A percentile compares a stretch with the other conserved stretches of the same genome.
Evolutionary conservation across 2,329 filamentous ascomycete species (phyloP).

Genomic region (Pseudogymnoascus sp.): DNA sequence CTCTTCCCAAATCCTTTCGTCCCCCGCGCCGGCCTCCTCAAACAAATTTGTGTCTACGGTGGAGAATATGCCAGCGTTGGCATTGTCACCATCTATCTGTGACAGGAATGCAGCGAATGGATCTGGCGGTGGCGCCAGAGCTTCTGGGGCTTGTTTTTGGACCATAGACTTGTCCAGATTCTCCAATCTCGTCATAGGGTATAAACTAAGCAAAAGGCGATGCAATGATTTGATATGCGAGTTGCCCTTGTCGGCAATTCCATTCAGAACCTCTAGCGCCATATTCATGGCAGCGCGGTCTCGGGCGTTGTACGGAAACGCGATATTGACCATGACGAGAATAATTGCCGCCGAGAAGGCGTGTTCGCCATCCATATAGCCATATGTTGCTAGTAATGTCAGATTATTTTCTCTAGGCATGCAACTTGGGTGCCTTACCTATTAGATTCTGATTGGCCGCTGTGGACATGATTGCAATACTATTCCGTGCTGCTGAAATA

Average conservation of each 20-base stretch:
- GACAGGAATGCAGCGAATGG: not conserved
- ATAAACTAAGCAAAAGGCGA: constrained; percentile 31
- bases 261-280: constrained; percentile 37
- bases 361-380: constrained; percentile 50
- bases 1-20: constrained; percentile 34
- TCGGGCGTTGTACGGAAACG: constrained; percentile 38
- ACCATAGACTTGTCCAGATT: constrained; percentile 18
- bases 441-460: constrained; percentile 42
- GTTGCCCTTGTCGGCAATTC: constrained; percentile 46
- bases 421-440: constrained; percentile 28
- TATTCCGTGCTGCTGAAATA: constrained; percentile 41
- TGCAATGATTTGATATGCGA: constrained; percentile 38
- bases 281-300: constrained; percentile 39
- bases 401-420: not conserved
- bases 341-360: constrained; percentile 46
- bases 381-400: constrained; percentile 38
- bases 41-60: constrained; percentile 13
- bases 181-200: constrained; percentile 9
- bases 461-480: constrained; percentile 40
- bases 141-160: constrained; percentile 14
- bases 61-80: constrained; percentile 5
- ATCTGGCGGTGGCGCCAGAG: not conserved
- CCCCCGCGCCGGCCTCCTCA: constrained; percentile 29
- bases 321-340: constrained; percentile 46
- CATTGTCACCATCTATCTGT: constrained; percentile 2